These are phyloP conservation scores for Tetracladium setigerum DNA, from an alignment of 495 filamentous ascomycete species.

Conservation along the genomic window DNA sequence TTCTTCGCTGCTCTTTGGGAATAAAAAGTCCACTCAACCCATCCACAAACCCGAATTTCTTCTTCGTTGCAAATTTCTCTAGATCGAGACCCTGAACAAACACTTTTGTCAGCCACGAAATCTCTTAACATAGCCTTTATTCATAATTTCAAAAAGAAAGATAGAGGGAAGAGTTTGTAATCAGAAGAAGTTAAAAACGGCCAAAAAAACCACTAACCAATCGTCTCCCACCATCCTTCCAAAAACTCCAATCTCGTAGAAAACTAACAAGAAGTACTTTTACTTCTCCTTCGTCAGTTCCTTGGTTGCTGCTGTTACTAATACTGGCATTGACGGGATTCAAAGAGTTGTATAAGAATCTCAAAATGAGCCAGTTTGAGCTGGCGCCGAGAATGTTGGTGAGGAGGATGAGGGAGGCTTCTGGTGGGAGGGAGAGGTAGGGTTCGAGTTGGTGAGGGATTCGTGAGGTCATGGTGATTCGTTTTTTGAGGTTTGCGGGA, in stretches of 20 bases:
- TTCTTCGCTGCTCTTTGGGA: slow-evolving; percentile 15
- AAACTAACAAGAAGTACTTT: slow-evolving; percentile 75
- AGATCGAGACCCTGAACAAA: slow-evolving; percentile 73
- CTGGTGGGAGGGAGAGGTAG: slow-evolving; percentile 41
- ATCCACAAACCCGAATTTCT: slow-evolving; percentile 64
- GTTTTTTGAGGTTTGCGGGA: slow-evolving; percentile 16
- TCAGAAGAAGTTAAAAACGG: slow-evolving; percentile 13
- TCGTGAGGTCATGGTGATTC: slow-evolving; percentile 20
- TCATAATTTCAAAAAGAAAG: slow-evolving; percentile 4
- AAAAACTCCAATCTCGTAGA: slow-evolving; percentile 67
- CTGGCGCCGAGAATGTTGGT: slow-evolving; percentile 65
- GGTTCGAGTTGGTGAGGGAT: slow-evolving; percentile 63
- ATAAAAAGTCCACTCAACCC: slow-evolving; percentile 56
- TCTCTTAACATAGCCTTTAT: background rate
- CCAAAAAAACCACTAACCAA: slow-evolving; percentile 38
- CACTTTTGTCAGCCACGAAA: no score
- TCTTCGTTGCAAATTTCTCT: slow-evolving; percentile 44
- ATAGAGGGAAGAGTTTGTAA: slow-evolving; percentile 6
- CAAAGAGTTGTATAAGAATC: slow-evolving; percentile 54
- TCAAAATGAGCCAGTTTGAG: slow-evolving; percentile 66
- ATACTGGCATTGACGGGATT: slow-evolving; percentile 1
- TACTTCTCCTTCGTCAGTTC: slow-evolving; percentile 6
- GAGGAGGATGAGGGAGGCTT: slow-evolving; percentile 57
- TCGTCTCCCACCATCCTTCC: slow-evolving; percentile 55
- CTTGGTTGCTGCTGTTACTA: background rate